A percentile compares a stretch with the other conserved stretches of the same genome.
Conservation (phyloP, 352 stramenopile species). For the Blastocystis sp. region DNA sequence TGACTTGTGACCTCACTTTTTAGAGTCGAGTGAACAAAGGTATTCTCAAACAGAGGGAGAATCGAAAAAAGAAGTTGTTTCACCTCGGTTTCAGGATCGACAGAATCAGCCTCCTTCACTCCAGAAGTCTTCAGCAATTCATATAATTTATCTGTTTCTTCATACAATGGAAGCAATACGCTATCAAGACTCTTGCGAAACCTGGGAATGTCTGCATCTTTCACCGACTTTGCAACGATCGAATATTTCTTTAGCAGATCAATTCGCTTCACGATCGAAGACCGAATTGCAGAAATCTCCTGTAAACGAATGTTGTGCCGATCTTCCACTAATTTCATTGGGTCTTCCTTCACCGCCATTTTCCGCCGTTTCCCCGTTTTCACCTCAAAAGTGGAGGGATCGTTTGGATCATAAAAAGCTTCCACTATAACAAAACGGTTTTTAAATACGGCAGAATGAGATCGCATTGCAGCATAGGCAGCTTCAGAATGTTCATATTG, state of each 20-base stretch:
- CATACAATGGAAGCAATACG: neutral
- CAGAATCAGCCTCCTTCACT: neutral
- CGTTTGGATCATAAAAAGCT: slow-evolving; percentile 1
- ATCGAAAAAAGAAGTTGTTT: neutral
- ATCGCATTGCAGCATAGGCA: slow-evolving; percentile 25
- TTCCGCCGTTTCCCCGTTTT: neutral
- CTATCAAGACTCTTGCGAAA: neutral
- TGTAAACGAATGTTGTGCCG: neutral
- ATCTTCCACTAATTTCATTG: neutral
- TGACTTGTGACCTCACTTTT: neutral
- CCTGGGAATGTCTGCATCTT: neutral
- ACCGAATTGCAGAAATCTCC: neutral
- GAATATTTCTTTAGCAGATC: slow-evolving; percentile 31
- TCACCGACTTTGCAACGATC: neutral
- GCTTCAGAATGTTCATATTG: neutral
- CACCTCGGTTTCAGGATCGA: neutral
- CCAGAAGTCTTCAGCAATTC: slow-evolving; percentile 28
- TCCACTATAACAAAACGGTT: slow-evolving; percentile 32
- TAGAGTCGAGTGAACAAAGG: neutral
- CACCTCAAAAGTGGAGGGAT: slow-evolving; percentile 17
- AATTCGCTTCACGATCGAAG: neutral
- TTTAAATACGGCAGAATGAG: slow-evolving; percentile 28
- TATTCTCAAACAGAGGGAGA: neutral
- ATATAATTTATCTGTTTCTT: neutral
- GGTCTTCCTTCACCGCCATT: neutral